Percentiles rank a stretch among this genome's conserved stretches.
phyloP scores from a whole-genome alignment of 2,329 filamentous ascomycete species.

The Conoideocrella luteorostrata region DNA sequence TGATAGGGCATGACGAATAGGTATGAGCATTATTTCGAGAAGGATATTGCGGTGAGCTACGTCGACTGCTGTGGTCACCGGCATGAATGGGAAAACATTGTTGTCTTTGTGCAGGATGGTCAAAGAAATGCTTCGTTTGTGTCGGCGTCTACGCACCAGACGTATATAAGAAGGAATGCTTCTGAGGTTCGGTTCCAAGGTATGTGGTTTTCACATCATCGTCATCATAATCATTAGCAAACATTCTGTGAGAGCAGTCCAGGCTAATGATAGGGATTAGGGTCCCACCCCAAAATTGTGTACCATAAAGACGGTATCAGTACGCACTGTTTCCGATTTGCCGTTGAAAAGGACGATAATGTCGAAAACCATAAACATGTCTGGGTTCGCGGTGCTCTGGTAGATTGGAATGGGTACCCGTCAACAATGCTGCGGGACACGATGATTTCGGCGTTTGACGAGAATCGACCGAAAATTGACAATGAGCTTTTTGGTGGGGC shows the following conservation, averaged over 20 bases:
- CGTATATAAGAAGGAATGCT: constrained; percentile 17
- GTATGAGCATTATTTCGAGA: constrained; percentile 19
- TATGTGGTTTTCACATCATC: not conserved
- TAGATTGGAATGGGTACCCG: constrained; percentile 11
- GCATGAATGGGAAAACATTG: constrained; percentile 20
- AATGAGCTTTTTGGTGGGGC: constrained; percentile 8
- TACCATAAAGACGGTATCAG: constrained; percentile 28
- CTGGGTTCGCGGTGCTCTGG: constrained; percentile 23
- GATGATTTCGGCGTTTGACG: constrained; percentile 9
- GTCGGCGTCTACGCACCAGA: constrained; percentile 24
- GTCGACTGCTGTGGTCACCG: constrained; percentile 13
- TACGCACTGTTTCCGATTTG: constrained; percentile 27
- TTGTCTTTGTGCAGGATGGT: constrained; percentile 13
- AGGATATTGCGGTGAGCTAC: constrained; percentile 13
- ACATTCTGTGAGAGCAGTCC: constrained; percentile 5
- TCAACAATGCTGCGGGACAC: constrained; percentile 7
- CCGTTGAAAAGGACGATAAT: constrained; percentile 12
- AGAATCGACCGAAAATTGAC: constrained; percentile 9
- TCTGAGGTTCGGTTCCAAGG: constrained; percentile 2
- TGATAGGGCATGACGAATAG: constrained; percentile 1
- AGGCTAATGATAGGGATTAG: too few species aligned
- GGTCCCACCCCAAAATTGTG: constrained; percentile 21
- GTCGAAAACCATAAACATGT: constrained; percentile 23
- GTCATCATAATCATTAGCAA: not conserved
- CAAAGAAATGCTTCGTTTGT: constrained; percentile 13